Base-by-base conservation (phyloP, 768 basidiomycete genomes). In the Psilocybe cyanescens region DNA sequence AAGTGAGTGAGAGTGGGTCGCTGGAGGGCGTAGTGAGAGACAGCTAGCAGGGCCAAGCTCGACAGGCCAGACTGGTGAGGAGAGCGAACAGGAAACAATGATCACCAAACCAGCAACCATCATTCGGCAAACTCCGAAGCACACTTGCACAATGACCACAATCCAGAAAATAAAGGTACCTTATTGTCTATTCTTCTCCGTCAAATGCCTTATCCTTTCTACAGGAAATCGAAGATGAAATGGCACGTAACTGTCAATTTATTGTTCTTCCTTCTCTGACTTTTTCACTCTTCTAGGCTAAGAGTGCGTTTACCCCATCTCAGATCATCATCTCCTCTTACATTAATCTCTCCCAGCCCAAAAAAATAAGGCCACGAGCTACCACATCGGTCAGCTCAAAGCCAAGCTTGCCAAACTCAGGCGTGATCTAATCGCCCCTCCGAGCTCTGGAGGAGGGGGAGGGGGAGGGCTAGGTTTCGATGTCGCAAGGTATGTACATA, bases 321-420 rank as follows among this genome's bases (percentile, higher is more conserved):
- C 51, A 56, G 30, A 55, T 52, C 55, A 60, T 47, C 54, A 16
- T 17, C 55, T 55, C 50, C 55, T 56, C 52, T 58, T 53, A 63
- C 72, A 3, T 9, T 57, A 71, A 62, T 31, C 49, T 24, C 53
- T 57, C 74, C 55, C 75, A 95, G 93, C 93, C 71, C 93, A 95
- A 83, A 95, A 95, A 76, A 95, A 95, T 77, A 95, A 95, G 86
- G 92, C 92, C 79, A 94, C 92, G 67, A 94, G 93, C 79, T 96
- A 96, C 76, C 95, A 97, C 80, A 78, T 97, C 61, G 96, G 96
- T 56, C 94, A 96, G 79, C 88, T 98, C 74, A 98, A 98, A 76
- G 97, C 97, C 59, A 99, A 99, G 75, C 88, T 99, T 55, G 97
- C 97, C 53, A 99, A 99, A 74, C 90, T 99, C 49, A 85, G 94